A percentile compares a stretch with the other conserved stretches of the same genome.
phyloP scores from a whole-genome alignment of 2,329 filamentous ascomycete species.

The Metarhizium guizhouense region DNA sequence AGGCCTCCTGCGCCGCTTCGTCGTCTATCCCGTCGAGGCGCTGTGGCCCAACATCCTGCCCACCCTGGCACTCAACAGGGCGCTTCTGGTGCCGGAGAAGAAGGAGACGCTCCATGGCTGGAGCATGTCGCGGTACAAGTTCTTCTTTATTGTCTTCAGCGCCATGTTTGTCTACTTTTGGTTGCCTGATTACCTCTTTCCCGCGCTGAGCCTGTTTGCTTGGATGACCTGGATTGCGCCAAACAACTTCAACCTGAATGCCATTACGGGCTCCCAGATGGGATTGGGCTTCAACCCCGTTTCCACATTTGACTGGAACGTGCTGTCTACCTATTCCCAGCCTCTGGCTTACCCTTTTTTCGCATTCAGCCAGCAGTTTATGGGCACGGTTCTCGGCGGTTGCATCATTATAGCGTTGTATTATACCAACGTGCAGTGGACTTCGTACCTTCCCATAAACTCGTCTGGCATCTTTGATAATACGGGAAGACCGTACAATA shows the following conservation, averaged over 20 bases:
- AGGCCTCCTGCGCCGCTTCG: slow-evolving; percentile 23
- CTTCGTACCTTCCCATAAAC: slow-evolving; percentile 40
- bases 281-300: slow-evolving; percentile 39
- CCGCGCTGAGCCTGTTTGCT: slow-evolving; percentile 33
- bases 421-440: slow-evolving; percentile 33
- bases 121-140: slow-evolving; percentile 33
- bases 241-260: slow-evolving; percentile 29
- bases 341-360: slow-evolving; percentile 31
- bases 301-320: slow-evolving; percentile 42
- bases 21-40: slow-evolving; percentile 24
- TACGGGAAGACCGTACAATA: slow-evolving; percentile 29
- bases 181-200: slow-evolving; percentile 37
- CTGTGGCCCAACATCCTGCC: slow-evolving; percentile 25
- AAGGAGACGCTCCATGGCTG: slow-evolving; percentile 31
- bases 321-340: slow-evolving; percentile 12
- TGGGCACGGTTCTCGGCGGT: slow-evolving; percentile 25
- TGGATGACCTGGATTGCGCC: slow-evolving; percentile 45
- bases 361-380: slow-evolving; percentile 24
- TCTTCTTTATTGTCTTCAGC: slow-evolving; percentile 32
- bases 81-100: slow-evolving; percentile 23
- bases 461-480: slow-evolving; percentile 36
- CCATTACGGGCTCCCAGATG: slow-evolving; percentile 30
- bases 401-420: slow-evolving; percentile 33
- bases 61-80: slow-evolving; percentile 24
- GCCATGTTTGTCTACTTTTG: slow-evolving; percentile 33